Evolutionary conservation across 495 filamentous ascomycete genomes (phyloP), one percentile per base, ranked within the genome.

Genomic region (Terfezia claveryi): DNA sequence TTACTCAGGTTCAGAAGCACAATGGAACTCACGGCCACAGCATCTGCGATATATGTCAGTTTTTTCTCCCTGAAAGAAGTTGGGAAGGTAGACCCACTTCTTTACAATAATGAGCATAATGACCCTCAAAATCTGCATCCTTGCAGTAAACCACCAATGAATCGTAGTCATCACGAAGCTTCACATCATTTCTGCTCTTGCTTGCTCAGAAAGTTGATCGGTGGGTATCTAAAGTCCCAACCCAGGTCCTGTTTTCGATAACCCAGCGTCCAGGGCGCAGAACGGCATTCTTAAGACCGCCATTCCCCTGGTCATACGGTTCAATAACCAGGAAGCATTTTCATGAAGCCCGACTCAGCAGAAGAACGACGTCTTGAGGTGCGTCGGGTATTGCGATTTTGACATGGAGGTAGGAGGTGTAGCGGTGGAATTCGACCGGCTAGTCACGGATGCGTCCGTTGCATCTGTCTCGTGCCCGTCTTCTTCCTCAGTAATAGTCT

Each of bases 101-200:
- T 52, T 94, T 94, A 76, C 85, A 94, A 59, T 87, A 94, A 67
- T 94, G 87, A 10, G 79, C 76, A 62, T 95, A 95, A 67, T 93
- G 86, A 4, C 87, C 86, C 61, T 93, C 83, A 50, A 93, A 86
- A 63, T 94, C 87, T 59, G 77, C 81, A 66, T 95, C 87, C 38
- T 78, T 83, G 62, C 84, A 81, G 62, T 81, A 88, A 36, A 94
- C 87, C 10, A 80, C 77, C 59, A 89, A 67, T 54, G 83, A 85
- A 58, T 86, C 79, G 62, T 83, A 81, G 64, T 92, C 83, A 10
- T 78, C 80, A 14, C 83, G 77, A 23, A 95, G 69, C 49, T 74
- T 74, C 63, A 88, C 82, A 55, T 82, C 76, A 57, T 94, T 52
- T 86, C 81, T 54, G 79, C 71, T 58, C 82, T 83, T 49, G 80